phyloP scores from a whole-genome alignment of 108 stramenopile species.

The Fragilaria radians region DNA sequence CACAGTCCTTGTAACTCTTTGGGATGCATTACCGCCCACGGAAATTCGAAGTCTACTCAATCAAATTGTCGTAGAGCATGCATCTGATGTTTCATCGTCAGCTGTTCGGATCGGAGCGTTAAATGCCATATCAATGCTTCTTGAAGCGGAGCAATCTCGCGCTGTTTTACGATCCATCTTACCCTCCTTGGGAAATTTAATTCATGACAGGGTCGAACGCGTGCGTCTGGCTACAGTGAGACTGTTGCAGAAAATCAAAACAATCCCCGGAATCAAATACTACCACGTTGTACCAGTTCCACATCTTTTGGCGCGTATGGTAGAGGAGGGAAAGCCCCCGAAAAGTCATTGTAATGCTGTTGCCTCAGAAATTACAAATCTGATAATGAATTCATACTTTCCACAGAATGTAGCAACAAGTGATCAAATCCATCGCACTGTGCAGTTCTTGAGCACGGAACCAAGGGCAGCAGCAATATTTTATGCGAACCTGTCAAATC shows the following conservation, averaged over 20 bases:
- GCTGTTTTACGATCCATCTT: constrained; percentile 81
- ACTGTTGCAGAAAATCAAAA: constrained; percentile 79
- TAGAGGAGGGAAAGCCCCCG: constrained; percentile 36
- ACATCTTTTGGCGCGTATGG: constrained; percentile 77
- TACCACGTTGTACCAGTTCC: constrained; percentile 91
- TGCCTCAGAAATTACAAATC: constrained; percentile 51
- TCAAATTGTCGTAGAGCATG: constrained; percentile 60
- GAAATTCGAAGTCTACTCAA: constrained; percentile 80
- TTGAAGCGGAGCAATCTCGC: constrained; percentile 73
- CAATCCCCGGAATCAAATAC: constrained; percentile 71
- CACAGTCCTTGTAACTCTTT: constrained; percentile 62
- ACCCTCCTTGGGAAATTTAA: constrained; percentile 72
- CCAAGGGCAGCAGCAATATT: constrained; percentile 79
- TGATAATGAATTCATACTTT: constrained; percentile 88
- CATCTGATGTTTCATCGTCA: constrained; percentile 79
- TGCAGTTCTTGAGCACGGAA: constrained; percentile 63
- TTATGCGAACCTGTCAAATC: constrained; percentile 65
- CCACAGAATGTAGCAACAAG: constrained; percentile 59
- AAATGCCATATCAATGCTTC: constrained; percentile 55
- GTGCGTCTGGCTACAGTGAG: constrained; percentile 81
- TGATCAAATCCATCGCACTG: constrained; percentile 72
- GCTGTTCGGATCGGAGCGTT: constrained; percentile 78
- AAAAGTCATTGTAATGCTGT: constrained; percentile 52
- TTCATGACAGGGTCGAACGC: constrained; percentile 88
- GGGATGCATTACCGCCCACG: constrained; percentile 77